Base-by-base conservation (phyloP, 2,329 filamentous ascomycete genomes). In the Botryotinia narcissicola region DNA sequence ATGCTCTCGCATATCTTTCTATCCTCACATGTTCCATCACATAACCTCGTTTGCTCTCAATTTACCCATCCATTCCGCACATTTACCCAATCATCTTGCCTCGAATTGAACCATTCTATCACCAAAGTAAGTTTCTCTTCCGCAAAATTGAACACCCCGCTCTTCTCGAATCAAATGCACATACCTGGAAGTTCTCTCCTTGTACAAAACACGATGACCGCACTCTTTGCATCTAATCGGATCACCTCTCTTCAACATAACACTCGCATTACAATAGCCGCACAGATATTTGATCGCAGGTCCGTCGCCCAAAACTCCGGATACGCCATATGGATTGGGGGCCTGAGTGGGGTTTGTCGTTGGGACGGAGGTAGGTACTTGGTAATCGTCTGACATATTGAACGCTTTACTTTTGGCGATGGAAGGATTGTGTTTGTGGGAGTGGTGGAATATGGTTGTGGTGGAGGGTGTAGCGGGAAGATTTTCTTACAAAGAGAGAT, bases 61-160 rank as follows among this genome's bases (percentile, higher is more conserved):
- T 14, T 14, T 42, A 1, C 4, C 7, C 35, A 22, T 54, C 37
- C n/a, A n/a, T 18, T 44, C n/a, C 51, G 29, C 42, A 44, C 63
- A 69, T 16, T 12, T 4, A 4, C 12, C 32, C 25, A 61, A 76
- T 87, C 83, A 98, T 84, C 95, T 90, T 70, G 96, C 96, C 86
- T 99, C 95, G 81, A 99, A 98, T 85, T 99, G 96, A 70, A 98
- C 95, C 95, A 98, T 98, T 81, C 95, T 97, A 78, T 72, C 64
- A 35, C 72, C 35, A 35, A 73, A 82, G 72, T 57, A 42, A 48
- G 48, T 61, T n/a, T 59, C 64, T 70, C 71, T 71, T 57, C 54
- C 16, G 51, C 9, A 42, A 25, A 29, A 8, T 29, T 29, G 7
- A 16, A 29, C 16, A n/a, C 22, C 29, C 35, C 22, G 18, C 16